A percentile compares a stretch with the other conserved stretches of the same genome.
These are phyloP conservation scores for Tricholoma flavovirens DNA, from an alignment of 768 basidiomycete species.

Conservation along the genomic window DNA sequence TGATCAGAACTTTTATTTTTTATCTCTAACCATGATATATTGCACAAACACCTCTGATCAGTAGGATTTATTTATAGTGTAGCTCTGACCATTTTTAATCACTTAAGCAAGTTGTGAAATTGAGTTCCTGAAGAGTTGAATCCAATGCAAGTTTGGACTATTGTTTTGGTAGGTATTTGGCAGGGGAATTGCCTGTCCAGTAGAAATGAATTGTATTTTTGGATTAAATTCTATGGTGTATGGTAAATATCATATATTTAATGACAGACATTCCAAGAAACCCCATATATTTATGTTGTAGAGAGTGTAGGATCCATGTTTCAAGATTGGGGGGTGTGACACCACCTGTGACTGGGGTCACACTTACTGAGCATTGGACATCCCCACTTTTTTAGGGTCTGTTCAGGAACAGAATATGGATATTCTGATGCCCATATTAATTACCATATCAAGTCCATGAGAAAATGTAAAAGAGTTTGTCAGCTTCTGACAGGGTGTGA, in stretches of 20 bases:
- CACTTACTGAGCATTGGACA: not conserved
- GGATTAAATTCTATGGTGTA: not conserved
- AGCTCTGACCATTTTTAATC: not conserved
- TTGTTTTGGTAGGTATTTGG: not conserved
- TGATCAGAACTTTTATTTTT: not conserved
- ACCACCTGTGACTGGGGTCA: not conserved
- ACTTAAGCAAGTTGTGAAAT: no score
- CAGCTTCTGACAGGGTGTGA: no score
- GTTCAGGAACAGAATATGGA: no score
- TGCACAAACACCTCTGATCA: not conserved
- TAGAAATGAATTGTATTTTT: not conserved
- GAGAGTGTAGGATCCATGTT: not conserved
- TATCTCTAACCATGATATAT: not conserved
- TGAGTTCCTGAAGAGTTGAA: no score
- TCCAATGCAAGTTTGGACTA: no score
- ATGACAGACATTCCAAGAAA: no score
- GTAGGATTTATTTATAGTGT: not conserved
- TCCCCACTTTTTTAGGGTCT: no score
- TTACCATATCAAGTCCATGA: no score
- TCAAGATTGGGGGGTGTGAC: not conserved
- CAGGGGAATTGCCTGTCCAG: not conserved
- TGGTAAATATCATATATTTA: not conserved
- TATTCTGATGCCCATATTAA: no score
- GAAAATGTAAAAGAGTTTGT: no score
- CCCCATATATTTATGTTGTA: not conserved